Conservation (phyloP, 2,329 filamentous ascomycete genomes). For the Paradendryphiella salina region DNA sequence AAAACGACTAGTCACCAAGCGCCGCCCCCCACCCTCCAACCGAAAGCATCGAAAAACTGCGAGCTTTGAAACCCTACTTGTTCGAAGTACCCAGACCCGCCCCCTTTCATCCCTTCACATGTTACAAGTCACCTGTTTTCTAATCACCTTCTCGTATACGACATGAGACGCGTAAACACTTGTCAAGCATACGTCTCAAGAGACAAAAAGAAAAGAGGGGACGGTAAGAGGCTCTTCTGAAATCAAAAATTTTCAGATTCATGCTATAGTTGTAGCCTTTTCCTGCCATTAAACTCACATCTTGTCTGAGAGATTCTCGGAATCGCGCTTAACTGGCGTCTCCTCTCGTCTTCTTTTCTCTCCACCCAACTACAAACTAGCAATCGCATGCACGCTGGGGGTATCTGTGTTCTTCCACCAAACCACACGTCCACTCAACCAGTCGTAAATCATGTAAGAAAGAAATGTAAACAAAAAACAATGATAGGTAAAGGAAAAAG, state of each 20-base stretch:
- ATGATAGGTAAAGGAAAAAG: conserved; percentile 6
- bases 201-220: too few relatives aligned
- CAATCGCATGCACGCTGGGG: conserved; percentile 12
- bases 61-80: conserved; percentile 12
- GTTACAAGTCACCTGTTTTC: not conserved
- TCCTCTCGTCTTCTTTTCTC: not conserved
- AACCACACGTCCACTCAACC: not conserved
- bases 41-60: conserved; percentile 17
- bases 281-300: conserved; percentile 16
- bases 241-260: not conserved
- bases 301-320: conserved; percentile 12
- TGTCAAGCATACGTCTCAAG: not conserved
- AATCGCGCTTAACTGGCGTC: conserved; percentile 11
- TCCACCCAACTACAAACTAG: too few relatives aligned
- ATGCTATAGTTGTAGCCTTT: conserved; percentile 14
- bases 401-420: conserved; percentile 18
- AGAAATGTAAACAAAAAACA: conserved; percentile 21
- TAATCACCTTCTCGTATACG: too few relatives aligned
- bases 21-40: conserved; percentile 2
- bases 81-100: not conserved
- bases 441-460: conserved; percentile 1
- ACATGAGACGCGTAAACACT: not conserved
- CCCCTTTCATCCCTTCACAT: too few relatives aligned
- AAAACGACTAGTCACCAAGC: not conserved
- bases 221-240: too few relatives aligned